phyloP scores from a whole-genome alignment of 768 basidiomycete genomes.

The Tricholoma furcatifolium region DNA sequence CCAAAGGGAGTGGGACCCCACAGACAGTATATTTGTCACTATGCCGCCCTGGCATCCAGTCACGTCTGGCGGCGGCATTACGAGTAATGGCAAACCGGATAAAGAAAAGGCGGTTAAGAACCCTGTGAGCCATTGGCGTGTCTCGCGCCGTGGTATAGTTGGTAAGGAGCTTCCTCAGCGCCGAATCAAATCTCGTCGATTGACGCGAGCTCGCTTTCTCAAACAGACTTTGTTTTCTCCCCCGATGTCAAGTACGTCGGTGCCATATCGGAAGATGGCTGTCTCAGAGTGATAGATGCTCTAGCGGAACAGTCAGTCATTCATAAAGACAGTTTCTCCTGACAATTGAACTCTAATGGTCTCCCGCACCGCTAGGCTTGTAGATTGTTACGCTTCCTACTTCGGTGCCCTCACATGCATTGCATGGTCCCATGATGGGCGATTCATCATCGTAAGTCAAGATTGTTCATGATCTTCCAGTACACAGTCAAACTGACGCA shows the following conservation, averaged over 20 bases:
- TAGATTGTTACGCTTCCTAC: constrained; percentile 93
- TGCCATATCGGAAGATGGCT: constrained; percentile 90
- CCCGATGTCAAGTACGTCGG: constrained; percentile 91
- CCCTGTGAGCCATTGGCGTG: constrained; percentile 88
- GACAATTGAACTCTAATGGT: neutral
- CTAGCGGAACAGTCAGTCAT: constrained; percentile 74
- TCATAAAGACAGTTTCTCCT: constrained; percentile 2
- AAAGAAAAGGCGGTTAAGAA: constrained; percentile 78
- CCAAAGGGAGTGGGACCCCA: constrained; percentile 70
- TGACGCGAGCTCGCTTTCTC: neutral
- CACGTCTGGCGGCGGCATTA: constrained; percentile 38
- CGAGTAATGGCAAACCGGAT: constrained; percentile 42
- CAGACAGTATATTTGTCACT: constrained; percentile 74
- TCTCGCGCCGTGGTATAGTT: constrained; percentile 69
- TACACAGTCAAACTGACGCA: constrained; percentile 1
- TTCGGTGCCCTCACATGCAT: constrained; percentile 90
- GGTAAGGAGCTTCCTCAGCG: constrained; percentile 41
- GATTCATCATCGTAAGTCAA: constrained; percentile 77
- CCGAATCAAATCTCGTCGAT: neutral
- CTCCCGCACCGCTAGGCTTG: constrained; percentile 50
- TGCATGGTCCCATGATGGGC: constrained; percentile 93
- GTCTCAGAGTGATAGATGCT: constrained; percentile 86
- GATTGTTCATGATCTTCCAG: neutral
- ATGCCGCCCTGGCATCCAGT: constrained; percentile 87
- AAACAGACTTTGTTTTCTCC: constrained; percentile 87